Percentiles rank a stretch among this genome's conserved stretches.
Conservation (phyloP, 164 flowering plant genomes). For the grape (Vitis vinifera) region ASM3070453v1 NC_081818.1:22783001-22783500, state of each 20-base stretch:
- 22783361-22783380: conserved; percentile 22
- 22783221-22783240: conserved; percentile 2
- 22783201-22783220: neutral
- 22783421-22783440: conserved; percentile 28
- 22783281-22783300: conserved; percentile 36
- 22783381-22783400: conserved; percentile 20
- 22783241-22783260: conserved; percentile 23
- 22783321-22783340: conserved; percentile 58
- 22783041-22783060: neutral
- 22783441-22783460: neutral
- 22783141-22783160: neutral
- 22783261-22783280: conserved; percentile 30
- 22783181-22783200: neutral
- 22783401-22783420: conserved; percentile 12
- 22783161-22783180: neutral
- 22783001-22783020: neutral
- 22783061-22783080: neutral
- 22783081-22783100: neutral
- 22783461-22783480: too few relatives aligned
- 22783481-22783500: too few relatives aligned
- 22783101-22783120: neutral
- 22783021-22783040: neutral
- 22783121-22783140: neutral
- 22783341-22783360: conserved; percentile 43
- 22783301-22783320: conserved; percentile 41